Percentiles rank a stretch among this genome's conserved stretches.
Conservation (phyloP, 2,329 filamentous ascomycete species). For the Clonostachys byssicola region DNA sequence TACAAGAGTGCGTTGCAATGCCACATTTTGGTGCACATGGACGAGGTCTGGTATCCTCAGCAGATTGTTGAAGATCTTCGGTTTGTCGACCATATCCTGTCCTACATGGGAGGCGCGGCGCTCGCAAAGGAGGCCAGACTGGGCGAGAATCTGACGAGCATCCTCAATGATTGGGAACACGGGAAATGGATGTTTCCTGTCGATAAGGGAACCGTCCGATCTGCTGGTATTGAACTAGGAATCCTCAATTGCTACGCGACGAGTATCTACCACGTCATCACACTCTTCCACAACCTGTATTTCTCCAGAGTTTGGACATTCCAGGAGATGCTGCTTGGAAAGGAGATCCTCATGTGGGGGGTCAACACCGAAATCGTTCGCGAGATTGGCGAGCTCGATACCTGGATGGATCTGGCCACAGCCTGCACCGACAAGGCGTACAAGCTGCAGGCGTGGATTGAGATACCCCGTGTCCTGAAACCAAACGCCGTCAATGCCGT, state of each 20-base stretch:
- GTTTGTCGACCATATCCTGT: constrained; percentile 26
- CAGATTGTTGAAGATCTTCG: constrained; percentile 19
- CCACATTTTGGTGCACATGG: constrained; percentile 19
- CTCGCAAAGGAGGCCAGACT: background rate
- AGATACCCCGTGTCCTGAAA: background rate
- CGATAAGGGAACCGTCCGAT: background rate
- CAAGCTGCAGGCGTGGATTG: constrained; percentile 1
- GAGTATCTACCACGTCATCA: background rate
- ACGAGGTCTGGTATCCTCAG: constrained; percentile 18
- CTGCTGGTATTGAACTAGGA: background rate
- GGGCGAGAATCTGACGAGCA: background rate
- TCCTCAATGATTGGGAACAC: background rate
- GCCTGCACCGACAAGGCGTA: background rate
- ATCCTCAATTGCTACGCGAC: constrained; percentile 1
- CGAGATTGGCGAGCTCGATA: background rate
- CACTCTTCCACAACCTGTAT: constrained; percentile 15
- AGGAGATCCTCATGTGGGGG: constrained; percentile 15
- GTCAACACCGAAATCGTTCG: constrained; percentile 5
- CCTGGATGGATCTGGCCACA: constrained; percentile 1
- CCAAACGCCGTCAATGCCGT: background rate
- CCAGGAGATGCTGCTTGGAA: constrained; percentile 21
- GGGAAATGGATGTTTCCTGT: background rate
- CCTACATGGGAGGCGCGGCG: constrained; percentile 18
- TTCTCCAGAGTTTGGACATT: constrained; percentile 20
- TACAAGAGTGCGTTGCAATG: constrained; percentile 3